These are phyloP conservation scores for Alternaria triticina DNA, from an alignment of 2,329 filamentous ascomycete species.

Conservation along the genomic window DNA sequence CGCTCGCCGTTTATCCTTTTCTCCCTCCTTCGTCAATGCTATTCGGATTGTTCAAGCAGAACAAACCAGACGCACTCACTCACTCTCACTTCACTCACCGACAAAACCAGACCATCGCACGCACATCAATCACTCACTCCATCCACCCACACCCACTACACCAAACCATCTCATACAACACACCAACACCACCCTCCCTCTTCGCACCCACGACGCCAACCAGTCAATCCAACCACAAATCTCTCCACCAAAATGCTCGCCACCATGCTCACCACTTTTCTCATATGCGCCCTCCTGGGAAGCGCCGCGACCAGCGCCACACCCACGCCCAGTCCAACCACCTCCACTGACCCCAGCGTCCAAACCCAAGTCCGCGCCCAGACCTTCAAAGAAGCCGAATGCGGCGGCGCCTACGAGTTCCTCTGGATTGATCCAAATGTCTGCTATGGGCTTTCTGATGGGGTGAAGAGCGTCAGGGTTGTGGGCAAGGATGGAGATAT, in stretches of 20 bases:
- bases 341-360: neutral
- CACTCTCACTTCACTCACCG: neutral
- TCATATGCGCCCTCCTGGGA: neutral
- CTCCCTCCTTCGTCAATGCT: neutral
- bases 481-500: neutral
- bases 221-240: neutral
- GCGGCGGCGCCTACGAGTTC: neutral
- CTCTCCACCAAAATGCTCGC: neutral
- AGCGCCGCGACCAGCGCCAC: neutral
- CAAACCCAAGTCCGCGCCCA: neutral
- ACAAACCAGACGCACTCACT: neutral
- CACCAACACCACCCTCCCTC: neutral
- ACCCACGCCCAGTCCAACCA: neutral
- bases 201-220: neutral
- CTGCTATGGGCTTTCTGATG: neutral
- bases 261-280: neutral
- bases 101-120: neutral
- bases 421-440: neutral
- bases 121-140: neutral
- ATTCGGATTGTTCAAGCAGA: neutral
- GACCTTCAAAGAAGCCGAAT: neutral
- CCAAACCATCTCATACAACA: neutral
- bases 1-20: fast-evolving
- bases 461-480: neutral
- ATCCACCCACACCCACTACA: neutral